Percentiles rank a stretch among this genome's conserved stretches.
Conservation (phyloP, 2,329 filamentous ascomycete genomes). For the Nigrospora osmanthi region DNA sequence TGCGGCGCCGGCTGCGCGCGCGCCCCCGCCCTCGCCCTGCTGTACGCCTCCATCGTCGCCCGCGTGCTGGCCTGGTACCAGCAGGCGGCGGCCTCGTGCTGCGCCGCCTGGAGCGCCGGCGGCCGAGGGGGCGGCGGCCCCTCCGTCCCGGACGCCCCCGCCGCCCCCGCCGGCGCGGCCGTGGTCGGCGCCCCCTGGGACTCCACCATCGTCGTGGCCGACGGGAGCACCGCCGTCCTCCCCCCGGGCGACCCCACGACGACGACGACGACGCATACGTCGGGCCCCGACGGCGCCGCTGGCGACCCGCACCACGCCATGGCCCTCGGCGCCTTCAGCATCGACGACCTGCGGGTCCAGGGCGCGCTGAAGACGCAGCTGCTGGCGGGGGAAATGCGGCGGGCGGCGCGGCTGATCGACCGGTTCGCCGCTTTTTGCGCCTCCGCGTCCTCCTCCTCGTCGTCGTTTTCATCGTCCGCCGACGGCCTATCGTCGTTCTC, state of each 20-base stretch:
- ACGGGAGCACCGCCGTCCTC: not conserved
- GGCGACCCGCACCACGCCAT: conserved; percentile 2
- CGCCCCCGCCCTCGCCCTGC: conserved; percentile 11
- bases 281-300: no score
- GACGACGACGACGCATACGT: no score
- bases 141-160: not conserved
- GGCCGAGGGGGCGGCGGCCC: not conserved
- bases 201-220: not conserved
- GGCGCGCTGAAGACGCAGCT: conserved; percentile 13
- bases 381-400: conserved; percentile 13
- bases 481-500: no score
- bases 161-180: not conserved
- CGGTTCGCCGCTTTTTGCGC: conserved; percentile 3
- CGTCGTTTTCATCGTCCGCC: no score
- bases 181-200: not conserved
- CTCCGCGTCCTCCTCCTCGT: no score
- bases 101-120: not conserved
- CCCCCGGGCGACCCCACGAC: not conserved
- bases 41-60: conserved; percentile 16
- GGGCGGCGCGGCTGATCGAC: conserved; percentile 10
- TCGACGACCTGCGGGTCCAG: conserved; percentile 14
- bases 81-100: conserved; percentile 5
- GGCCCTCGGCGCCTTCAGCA: conserved; percentile 13
- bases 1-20: conserved; percentile 11
- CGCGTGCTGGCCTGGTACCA: conserved; percentile 15